Evolutionary conservation across 2,329 filamentous ascomycete genomes (phyloP).

Genomic region (Colletotrichum eleusines): DNA sequence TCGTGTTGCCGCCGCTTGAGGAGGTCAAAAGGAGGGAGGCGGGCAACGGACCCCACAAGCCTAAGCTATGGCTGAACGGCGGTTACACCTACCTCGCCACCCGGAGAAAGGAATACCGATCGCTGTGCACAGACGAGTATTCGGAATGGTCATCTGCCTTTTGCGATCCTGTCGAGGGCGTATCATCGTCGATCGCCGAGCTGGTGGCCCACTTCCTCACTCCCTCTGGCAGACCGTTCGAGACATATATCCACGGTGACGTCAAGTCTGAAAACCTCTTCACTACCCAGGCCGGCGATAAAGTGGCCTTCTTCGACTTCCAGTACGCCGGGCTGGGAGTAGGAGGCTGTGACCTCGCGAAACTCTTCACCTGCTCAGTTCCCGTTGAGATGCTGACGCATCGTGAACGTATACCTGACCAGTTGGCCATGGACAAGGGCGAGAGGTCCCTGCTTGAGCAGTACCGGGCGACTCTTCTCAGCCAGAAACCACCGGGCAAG

Average conservation of each 20-base stretch:
- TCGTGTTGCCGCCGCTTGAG: conserved; percentile 67
- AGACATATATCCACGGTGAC: conserved; percentile 75
- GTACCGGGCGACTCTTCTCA: conserved; percentile 59
- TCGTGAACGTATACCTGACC: conserved; percentile 47
- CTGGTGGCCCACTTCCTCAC: conserved; percentile 64
- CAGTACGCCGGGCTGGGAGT: conserved; percentile 75
- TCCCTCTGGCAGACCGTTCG: conserved; percentile 57
- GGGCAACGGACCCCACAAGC: conserved; percentile 32
- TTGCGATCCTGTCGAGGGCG: conserved; percentile 51
- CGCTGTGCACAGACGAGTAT: conserved; percentile 57
- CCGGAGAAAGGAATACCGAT: conserved; percentile 66
- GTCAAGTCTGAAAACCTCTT: conserved; percentile 79
- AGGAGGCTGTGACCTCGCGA: conserved; percentile 75
- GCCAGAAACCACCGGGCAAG: conserved; percentile 42
- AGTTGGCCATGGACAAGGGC: conserved; percentile 61
- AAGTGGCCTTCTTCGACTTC: conserved; percentile 76
- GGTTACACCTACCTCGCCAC: conserved; percentile 78
- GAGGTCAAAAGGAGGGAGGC: conserved; percentile 55
- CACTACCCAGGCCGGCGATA: conserved; percentile 60
- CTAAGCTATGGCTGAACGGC: conserved; percentile 71
- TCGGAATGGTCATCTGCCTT: conserved; percentile 68
- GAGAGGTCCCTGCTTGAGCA: conserved; percentile 64
- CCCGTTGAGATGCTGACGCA: conserved; percentile 64
- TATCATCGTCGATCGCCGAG: conserved; percentile 59
- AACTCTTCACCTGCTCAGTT: conserved; percentile 75